Conservation (phyloP, 306 rosid genomes). For the Hylodesmum podocarpum region DNA sequence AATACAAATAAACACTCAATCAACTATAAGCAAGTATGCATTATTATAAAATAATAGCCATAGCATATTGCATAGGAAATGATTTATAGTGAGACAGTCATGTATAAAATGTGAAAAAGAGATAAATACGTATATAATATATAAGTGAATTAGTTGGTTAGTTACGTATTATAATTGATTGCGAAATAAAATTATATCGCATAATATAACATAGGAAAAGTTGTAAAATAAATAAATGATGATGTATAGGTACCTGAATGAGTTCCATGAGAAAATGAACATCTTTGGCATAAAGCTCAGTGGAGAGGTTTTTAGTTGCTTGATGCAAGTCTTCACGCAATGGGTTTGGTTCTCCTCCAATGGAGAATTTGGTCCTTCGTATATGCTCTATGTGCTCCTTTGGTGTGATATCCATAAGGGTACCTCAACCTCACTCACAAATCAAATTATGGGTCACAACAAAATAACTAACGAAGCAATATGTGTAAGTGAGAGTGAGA, state of each 20-base stretch:
- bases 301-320: conserved; percentile 56
- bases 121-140: too few species aligned
- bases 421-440: background rate
- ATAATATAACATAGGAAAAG: background rate
- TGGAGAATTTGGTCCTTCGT: conserved; percentile 56
- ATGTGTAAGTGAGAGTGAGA: too few species aligned
- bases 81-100: too few species aligned
- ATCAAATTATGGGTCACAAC: background rate
- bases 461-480: background rate
- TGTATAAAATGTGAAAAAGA: too few species aligned
- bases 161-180: too few species aligned
- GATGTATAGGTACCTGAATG: conserved; percentile 47
- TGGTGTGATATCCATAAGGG: conserved; percentile 5
- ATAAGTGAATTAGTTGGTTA: too few species aligned
- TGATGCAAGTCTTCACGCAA: conserved; percentile 56
- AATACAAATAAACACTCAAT: too few species aligned
- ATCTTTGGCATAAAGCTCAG: conserved; percentile 68
- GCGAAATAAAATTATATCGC: too few species aligned
- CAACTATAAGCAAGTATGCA: too few species aligned
- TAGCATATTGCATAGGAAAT: too few species aligned
- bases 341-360: conserved; percentile 50
- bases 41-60: too few species aligned
- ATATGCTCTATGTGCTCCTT: conserved; percentile 60
- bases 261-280: conserved; percentile 86
- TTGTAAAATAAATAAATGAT: background rate